phyloP scores from a whole-genome alignment of 2,329 filamentous ascomycete genomes.

The Hypoxylon sp. region DNA sequence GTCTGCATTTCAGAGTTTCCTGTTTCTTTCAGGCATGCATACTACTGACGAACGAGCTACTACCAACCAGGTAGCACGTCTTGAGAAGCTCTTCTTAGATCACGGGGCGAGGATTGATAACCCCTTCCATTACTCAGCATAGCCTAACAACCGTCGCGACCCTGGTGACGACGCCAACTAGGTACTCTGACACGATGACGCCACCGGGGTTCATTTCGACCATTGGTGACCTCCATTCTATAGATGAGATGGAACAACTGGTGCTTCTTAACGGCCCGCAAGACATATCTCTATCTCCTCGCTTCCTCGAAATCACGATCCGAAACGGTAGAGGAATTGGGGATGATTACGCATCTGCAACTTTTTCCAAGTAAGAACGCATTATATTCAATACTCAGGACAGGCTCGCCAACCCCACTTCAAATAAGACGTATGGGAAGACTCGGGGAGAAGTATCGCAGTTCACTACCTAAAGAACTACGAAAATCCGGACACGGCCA shows the following conservation, averaged over 20 bases:
- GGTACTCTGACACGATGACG: not conserved
- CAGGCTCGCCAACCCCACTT: not conserved
- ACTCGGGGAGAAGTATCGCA: not conserved
- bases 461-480: too few relatives aligned
- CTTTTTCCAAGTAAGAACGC: not conserved
- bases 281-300: not conserved
- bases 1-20: not conserved
- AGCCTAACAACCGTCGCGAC: not conserved
- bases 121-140: not conserved
- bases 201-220: not conserved
- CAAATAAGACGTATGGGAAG: not conserved
- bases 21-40: not conserved
- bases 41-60: not conserved
- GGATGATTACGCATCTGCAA: not conserved
- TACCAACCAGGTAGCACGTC: not conserved
- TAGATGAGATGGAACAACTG: not conserved
- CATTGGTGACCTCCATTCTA: not conserved
- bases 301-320: not conserved
- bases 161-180: not conserved
- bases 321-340: not conserved
- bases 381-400: not conserved
- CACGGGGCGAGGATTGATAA: not conserved
- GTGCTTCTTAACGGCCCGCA: too few relatives aligned
- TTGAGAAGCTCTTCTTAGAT: not conserved
- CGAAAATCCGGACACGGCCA: not conserved